Evolutionary conservation across 108 stramenopile genomes (phyloP).

Genomic region (Cyclostephanos tholiformis): DNA sequence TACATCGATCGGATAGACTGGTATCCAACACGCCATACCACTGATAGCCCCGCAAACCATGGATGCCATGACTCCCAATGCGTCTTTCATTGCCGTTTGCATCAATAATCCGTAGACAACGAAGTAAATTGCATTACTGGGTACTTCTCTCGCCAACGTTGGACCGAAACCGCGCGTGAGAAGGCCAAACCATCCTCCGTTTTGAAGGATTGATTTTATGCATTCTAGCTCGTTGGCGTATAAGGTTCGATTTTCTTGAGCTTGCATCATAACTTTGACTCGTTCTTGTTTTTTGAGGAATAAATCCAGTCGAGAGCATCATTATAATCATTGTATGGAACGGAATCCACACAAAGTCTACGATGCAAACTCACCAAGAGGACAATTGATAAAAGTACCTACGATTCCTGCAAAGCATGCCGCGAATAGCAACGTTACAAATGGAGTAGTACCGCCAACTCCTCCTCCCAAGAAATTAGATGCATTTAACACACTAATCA

Average conservation of each 20-base stretch:
- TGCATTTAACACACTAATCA: background rate
- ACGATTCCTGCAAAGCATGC: slow-evolving; percentile 4
- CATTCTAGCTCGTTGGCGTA: slow-evolving; percentile 9
- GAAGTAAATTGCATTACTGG: slow-evolving; percentile 55
- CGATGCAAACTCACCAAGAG: background rate
- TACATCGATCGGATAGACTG: slow-evolving; percentile 58
- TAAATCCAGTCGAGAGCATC: background rate
- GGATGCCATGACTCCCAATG: background rate
- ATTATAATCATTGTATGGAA: background rate
- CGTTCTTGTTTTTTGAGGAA: background rate
- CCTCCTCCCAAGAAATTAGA: background rate
- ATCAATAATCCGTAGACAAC: slow-evolving; percentile 41
- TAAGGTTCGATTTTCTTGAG: background rate
- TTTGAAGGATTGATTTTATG: background rate
- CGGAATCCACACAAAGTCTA: background rate
- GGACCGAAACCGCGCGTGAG: slow-evolving; percentile 45
- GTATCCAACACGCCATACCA: slow-evolving; percentile 50
- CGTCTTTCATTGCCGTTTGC: background rate
- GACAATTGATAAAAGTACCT: background rate
- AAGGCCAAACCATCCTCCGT: background rate
- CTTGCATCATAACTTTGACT: slow-evolving; percentile 11
- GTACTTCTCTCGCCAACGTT: slow-evolving; percentile 45
- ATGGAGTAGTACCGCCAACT: background rate
- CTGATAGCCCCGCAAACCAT: slow-evolving; percentile 13
- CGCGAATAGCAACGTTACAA: background rate